These are phyloP conservation scores for Penicillium taxi DNA, from an alignment of 495 filamentous ascomycete genomes.

Conservation along the genomic window DNA sequence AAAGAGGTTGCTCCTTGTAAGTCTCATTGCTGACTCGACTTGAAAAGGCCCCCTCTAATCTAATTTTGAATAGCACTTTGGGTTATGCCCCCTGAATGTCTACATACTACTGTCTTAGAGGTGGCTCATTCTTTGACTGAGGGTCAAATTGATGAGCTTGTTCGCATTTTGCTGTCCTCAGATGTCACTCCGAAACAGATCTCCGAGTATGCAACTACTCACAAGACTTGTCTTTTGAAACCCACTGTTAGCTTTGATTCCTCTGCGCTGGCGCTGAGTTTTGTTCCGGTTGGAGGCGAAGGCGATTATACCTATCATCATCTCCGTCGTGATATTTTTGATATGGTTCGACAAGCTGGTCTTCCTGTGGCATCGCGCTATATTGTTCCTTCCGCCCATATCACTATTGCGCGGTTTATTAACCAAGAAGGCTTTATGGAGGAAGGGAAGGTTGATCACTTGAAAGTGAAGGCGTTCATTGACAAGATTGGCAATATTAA, in stretches of 20 bases:
- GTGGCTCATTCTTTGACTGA: constrained; percentile 15
- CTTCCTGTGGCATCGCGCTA: constrained; percentile 63
- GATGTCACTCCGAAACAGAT: constrained; percentile 37
- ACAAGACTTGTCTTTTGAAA: constrained; percentile 62
- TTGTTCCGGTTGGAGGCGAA: constrained; percentile 63
- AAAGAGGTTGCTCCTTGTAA: constrained; percentile 54
- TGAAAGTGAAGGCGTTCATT: constrained; percentile 51
- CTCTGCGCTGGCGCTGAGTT: constrained; percentile 69
- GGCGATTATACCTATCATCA: constrained; percentile 71
- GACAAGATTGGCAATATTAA: constrained; percentile 65
- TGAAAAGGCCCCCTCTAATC: not conserved
- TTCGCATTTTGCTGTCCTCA: constrained; percentile 34
- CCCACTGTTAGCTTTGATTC: constrained; percentile 73
- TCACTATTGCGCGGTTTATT: constrained; percentile 74
- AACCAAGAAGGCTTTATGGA: constrained; percentile 40
- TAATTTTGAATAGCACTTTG: constrained; percentile 55
- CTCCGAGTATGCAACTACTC: constrained; percentile 47
- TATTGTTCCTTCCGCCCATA: constrained; percentile 70
- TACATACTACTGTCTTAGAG: constrained; percentile 61
- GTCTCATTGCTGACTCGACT: constrained; percentile 9
- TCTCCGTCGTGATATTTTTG: constrained; percentile 65
- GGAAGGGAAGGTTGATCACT: constrained; percentile 26
- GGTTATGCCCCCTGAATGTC: constrained; percentile 66
- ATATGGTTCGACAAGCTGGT: constrained; percentile 43
- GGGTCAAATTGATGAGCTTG: constrained; percentile 11